Percentiles rank a stretch among this genome's conserved stretches.
Conservation (phyloP, 805 yeast genomes). For the Saccharomyces paradoxus region DNA sequence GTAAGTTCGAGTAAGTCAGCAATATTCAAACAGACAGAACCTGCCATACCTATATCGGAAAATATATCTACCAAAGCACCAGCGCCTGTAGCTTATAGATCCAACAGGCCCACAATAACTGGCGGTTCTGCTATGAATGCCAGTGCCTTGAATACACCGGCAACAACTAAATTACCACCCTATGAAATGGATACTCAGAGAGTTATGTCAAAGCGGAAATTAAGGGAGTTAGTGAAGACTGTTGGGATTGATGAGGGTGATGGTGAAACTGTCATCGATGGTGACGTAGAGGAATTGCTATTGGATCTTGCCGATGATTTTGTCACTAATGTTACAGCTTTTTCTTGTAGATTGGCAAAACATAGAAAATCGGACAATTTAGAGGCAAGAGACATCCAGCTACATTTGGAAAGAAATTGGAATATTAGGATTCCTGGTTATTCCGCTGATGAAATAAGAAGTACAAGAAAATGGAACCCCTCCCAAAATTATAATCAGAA, state of each 20-base stretch:
- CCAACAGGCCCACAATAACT: slow-evolving; percentile 71
- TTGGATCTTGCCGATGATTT: slow-evolving; percentile 94
- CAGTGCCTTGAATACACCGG: slow-evolving; percentile 70
- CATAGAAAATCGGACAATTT: slow-evolving; percentile 83
- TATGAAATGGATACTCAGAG: slow-evolving; percentile 77
- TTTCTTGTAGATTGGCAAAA: slow-evolving; percentile 91
- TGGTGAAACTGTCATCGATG: slow-evolving; percentile 83
- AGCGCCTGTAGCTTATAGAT: slow-evolving; percentile 54
- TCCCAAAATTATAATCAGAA: slow-evolving; percentile 56
- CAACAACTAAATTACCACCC: slow-evolving; percentile 63
- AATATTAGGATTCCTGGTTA: slow-evolving; percentile 91
- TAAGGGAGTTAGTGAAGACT: slow-evolving; percentile 76
- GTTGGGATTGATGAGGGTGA: slow-evolving; percentile 86
- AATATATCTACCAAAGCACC: slow-evolving; percentile 60
- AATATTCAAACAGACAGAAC: slow-evolving; percentile 39
- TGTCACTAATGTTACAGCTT: slow-evolving; percentile 79
- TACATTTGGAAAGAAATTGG: slow-evolving; percentile 90
- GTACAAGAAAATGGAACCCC: slow-evolving; percentile 65
- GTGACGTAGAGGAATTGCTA: slow-evolving; percentile 87
- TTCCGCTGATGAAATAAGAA: slow-evolving; percentile 81
- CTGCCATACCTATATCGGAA: slow-evolving; percentile 65
- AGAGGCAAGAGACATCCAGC: slow-evolving; percentile 82
- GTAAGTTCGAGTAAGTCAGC: slow-evolving; percentile 20
- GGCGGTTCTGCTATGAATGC: slow-evolving; percentile 75
- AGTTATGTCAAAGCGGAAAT: slow-evolving; percentile 80